Evolutionary conservation across 331 rosid species (phyloP), one percentile per base, ranked within the genome.

Genomic region (Pyrus hybrid): DNA sequence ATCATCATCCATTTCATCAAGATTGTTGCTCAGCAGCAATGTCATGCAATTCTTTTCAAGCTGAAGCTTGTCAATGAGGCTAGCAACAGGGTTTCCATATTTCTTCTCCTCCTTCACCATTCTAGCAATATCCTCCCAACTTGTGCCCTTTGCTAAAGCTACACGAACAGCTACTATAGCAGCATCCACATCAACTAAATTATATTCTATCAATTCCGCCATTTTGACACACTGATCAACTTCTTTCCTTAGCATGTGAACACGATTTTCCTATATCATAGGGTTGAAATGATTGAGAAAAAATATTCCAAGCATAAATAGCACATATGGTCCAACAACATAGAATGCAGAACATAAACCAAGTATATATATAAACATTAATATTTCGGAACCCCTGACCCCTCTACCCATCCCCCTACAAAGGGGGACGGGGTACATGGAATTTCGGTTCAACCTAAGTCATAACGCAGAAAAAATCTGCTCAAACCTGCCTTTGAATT

Each of bases 91-190:
- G 78, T 95, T 95, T 77, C 99, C 99, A 77, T 97, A 88, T 77
- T 92, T 95, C 84, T 86, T 95, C 87, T 95, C 99, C 79, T 95
- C 99, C 86, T 95, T 90, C 84, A 95, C 99, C 97, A 90, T 95
- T 60, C 93, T 93, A 66, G 97, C 88, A 87, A 95, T 97, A 83
- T 95, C 97, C 85, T 83, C 97, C 99, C 99, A 95, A 80, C 78
- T 95, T 91, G 92, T 95, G 70, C 97, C 99, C 82, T 88, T 90
- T 60, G 99, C 99, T 79, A 95, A 92, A 78, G 97, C 91, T 57
- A 95, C 96, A 71, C 97, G 93, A 63, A 90, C 99, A 68, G 99
- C 99, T 78, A 95, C 68, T 75, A 92, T 90, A 69, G 97, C 99
- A 73, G 97, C 90, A 86, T 95, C 97, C 79, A 90, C 99, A 77